phyloP scores from a whole-genome alignment of 2,329 filamentous ascomycete species.

The Colletotrichum sp. region DNA sequence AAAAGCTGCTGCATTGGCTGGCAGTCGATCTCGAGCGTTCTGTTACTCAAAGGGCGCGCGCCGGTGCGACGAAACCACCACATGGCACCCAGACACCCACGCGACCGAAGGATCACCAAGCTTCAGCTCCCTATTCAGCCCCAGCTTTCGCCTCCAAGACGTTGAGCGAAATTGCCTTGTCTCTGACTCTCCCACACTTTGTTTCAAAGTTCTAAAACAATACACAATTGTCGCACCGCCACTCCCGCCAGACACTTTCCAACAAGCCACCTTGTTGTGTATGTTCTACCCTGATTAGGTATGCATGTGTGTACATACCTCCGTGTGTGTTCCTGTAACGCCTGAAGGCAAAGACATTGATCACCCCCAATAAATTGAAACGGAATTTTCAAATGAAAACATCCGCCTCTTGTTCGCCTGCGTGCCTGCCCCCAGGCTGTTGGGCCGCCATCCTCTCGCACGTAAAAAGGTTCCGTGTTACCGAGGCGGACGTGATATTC shows the following conservation, averaged over 20 bases:
- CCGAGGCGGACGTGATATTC: neutral
- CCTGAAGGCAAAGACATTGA: neutral
- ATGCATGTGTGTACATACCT: neutral
- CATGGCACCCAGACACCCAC: neutral
- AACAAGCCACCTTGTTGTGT: neutral
- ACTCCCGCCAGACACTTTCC: neutral
- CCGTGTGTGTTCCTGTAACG: neutral
- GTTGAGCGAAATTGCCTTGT: neutral
- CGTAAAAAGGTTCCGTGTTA: neutral
- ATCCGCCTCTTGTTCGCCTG: neutral
- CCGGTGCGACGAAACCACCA: neutral
- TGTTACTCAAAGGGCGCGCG: neutral
- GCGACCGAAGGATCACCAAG: neutral
- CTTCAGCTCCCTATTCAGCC: neutral
- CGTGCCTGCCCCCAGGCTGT: neutral
- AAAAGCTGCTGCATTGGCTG: neutral
- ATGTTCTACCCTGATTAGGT: neutral
- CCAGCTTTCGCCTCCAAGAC: neutral
- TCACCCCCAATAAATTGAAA: neutral
- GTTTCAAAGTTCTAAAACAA: neutral
- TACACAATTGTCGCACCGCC: constrained; percentile 9
- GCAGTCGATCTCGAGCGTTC: neutral
- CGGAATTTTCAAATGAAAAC: neutral
- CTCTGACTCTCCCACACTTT: neutral
- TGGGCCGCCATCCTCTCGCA: neutral